phyloP scores from a whole-genome alignment of 768 basidiomycete species.

The Porphyrellus cyaneotinctus region DNA sequence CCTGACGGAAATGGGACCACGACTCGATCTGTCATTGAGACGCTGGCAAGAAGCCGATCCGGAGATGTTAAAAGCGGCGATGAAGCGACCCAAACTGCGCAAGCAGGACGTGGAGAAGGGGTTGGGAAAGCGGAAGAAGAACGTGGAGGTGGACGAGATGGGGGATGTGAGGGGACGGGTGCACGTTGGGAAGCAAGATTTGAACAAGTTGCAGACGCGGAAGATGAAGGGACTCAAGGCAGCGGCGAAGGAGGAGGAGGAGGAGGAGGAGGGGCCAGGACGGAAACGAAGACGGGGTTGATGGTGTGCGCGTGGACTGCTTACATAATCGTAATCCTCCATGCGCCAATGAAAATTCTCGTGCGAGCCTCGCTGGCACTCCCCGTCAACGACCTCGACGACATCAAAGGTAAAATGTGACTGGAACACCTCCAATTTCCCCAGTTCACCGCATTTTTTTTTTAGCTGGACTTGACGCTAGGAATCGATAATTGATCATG shows the following conservation, averaged over 20 bases:
- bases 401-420: neutral
- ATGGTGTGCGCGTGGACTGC: neutral
- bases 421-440: no score
- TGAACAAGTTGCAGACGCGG: slow-evolving; percentile 79
- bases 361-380: slow-evolving; percentile 5
- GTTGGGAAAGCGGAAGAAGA: slow-evolving; percentile 90
- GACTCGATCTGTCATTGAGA: slow-evolving; percentile 76
- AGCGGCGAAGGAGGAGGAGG: slow-evolving; percentile 13
- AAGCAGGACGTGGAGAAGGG: slow-evolving; percentile 85
- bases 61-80: slow-evolving; percentile 75
- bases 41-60: slow-evolving; percentile 71
- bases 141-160: slow-evolving; percentile 96
- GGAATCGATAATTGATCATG: slow-evolving; percentile 1
- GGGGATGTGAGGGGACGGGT: slow-evolving; percentile 90
- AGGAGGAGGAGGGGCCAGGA: slow-evolving; percentile 14
- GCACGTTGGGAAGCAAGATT: slow-evolving; percentile 86
- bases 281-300: slow-evolving; percentile 18
- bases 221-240: slow-evolving; percentile 94
- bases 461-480: neutral
- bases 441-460: no score
- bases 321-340: slow-evolving; percentile 20
- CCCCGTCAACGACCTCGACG: neutral
- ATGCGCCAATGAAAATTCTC: slow-evolving; percentile 20
- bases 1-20: slow-evolving; percentile 87
- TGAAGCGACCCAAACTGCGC: slow-evolving; percentile 82